phyloP scores from a whole-genome alignment of 2,329 filamentous ascomycete genomes.

The Exophiala aquamarina region DNA sequence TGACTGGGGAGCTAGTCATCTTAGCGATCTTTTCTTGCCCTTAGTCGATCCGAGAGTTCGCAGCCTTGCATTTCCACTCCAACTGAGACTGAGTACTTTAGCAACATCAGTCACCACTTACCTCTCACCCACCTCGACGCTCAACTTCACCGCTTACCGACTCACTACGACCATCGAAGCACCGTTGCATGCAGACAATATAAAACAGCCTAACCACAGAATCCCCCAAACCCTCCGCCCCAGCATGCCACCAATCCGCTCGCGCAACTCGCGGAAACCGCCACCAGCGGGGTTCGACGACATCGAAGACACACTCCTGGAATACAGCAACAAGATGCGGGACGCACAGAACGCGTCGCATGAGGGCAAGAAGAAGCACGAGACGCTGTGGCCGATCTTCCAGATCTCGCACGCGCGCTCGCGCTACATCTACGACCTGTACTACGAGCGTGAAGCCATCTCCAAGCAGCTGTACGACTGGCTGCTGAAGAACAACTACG shows the following conservation, averaged over 20 bases:
- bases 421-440: conserved; percentile 94
- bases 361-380: conserved; percentile 79
- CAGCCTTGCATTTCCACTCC: no score
- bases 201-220: no score
- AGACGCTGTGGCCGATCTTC: conserved; percentile 95
- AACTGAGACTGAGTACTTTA: no score
- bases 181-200: no score
- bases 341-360: conserved; percentile 84
- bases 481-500: conserved; percentile 94
- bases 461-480: conserved; percentile 90
- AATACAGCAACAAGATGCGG: conserved; percentile 69
- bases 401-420: conserved; percentile 81
- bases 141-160: no score
- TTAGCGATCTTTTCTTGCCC: no score
- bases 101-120: no score
- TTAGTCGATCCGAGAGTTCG: no score
- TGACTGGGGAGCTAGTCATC: no score
- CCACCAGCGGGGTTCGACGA: conserved; percentile 68
- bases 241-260: conserved; percentile 61
- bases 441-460: conserved; percentile 97
- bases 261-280: conserved; percentile 59
- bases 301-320: conserved; percentile 66
- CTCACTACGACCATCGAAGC: no score
- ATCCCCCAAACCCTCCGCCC: no score
- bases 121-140: no score